Percentiles rank a stretch among this genome's conserved stretches.
Evolutionary conservation across 768 basidiomycete genomes (phyloP).

Genomic region (Leucocoprinus sp.): DNA sequence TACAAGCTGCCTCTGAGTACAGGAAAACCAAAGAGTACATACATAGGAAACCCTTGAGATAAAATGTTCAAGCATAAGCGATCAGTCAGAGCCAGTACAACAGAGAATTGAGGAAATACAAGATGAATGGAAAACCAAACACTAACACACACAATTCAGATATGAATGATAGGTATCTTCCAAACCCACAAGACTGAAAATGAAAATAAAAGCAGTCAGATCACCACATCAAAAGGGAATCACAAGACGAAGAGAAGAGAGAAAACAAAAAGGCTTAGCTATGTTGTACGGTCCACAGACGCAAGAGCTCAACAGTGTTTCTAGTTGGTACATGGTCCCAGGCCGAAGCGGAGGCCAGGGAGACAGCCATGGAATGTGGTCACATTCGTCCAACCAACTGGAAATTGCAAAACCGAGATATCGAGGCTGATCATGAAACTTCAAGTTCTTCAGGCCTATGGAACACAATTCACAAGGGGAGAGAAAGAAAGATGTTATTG

Average conservation of each 20-base stretch:
- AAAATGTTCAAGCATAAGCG: not conserved
- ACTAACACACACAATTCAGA: conserved; percentile 3
- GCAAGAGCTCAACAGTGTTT: conserved; percentile 7
- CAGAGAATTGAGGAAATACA: not conserved
- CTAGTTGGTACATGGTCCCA: conserved; percentile 5
- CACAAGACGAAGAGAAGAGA: not conserved
- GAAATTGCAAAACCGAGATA: not conserved
- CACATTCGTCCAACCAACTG: conserved; percentile 1
- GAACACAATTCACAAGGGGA: not conserved
- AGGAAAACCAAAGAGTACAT: conserved; percentile 3
- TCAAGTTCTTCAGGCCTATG: conserved; percentile 4
- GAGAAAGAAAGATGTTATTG: not conserved
- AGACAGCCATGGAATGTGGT: not conserved
- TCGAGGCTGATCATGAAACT: conserved; percentile 2
- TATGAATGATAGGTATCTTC: too few relatives aligned
- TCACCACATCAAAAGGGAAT: conserved; percentile 1
- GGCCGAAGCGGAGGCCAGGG: conserved; percentile 8
- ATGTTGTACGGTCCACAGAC: not conserved
- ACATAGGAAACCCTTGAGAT: conserved; percentile 8
- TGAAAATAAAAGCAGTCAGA: not conserved
- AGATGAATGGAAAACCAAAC: not conserved
- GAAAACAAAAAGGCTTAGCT: conserved; percentile 10
- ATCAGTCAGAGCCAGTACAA: conserved; percentile 1
- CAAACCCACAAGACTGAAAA: not conserved
- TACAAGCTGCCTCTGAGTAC: conserved; percentile 7